Conservation (phyloP, 2,329 filamentous ascomycete species). For the Curvularia lunata region DNA sequence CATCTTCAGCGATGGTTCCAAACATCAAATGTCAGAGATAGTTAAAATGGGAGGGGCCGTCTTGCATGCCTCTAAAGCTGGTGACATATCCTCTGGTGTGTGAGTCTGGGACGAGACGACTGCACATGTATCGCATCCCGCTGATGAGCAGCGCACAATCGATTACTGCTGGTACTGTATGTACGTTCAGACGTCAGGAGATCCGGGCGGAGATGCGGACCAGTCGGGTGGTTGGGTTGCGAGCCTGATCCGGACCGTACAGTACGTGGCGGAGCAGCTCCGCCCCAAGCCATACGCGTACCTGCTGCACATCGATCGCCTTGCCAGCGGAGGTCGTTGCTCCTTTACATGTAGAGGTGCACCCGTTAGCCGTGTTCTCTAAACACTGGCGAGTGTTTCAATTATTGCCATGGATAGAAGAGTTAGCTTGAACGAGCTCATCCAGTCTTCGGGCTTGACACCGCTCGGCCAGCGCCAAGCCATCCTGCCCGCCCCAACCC, state of each 20-base stretch:
- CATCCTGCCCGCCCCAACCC: slow-evolving; percentile 42
- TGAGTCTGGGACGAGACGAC: not conserved
- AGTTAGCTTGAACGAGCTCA: slow-evolving; percentile 39
- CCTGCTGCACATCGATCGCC: slow-evolving; percentile 16
- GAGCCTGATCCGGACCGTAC: slow-evolving; percentile 8
- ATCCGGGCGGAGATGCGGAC: not conserved
- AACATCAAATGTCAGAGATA: slow-evolving; percentile 22
- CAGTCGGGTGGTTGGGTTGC: slow-evolving; percentile 6
- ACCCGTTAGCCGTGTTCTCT: slow-evolving; percentile 5
- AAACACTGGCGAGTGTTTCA: slow-evolving; percentile 9
- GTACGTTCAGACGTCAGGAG: not conserved
- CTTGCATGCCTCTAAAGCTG: slow-evolving; percentile 19
- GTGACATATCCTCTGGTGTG: not conserved
- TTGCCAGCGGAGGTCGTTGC: not conserved
- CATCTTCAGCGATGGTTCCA: slow-evolving; percentile 15
- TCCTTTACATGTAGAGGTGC: slow-evolving; percentile 1
- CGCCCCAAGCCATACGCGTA: slow-evolving; percentile 28
- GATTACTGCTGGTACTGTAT: not conserved
- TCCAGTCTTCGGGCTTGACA: slow-evolving; percentile 38
- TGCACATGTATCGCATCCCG: not conserved
- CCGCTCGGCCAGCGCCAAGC: slow-evolving; percentile 35
- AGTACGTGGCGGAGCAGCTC: slow-evolving; percentile 13
- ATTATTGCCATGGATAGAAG: slow-evolving; percentile 32
- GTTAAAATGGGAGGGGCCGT: slow-evolving; percentile 10
- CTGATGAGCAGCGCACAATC: not conserved